Evolutionary conservation across 306 rosid species (phyloP).

Genomic region (Prunus padus): DNA sequence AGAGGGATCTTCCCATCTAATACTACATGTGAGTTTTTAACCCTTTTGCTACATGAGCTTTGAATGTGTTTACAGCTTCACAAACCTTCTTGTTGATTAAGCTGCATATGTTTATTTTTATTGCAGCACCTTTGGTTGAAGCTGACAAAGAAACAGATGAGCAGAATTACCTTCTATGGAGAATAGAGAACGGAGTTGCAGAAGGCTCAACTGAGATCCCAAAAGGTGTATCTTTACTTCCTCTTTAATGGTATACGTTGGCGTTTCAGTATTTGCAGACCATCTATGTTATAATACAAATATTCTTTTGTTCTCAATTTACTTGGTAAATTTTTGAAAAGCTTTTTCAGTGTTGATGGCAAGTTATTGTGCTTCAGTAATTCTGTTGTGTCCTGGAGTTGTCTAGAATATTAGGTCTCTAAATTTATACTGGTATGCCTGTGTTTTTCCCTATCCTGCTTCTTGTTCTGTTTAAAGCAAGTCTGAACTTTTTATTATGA

Average conservation of each 20-base stretch:
- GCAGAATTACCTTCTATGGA: constrained; percentile 68
- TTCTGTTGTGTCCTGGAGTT: neutral
- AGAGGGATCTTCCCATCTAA: constrained; percentile 86
- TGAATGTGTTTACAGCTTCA: constrained; percentile 12
- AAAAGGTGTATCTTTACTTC: constrained; percentile 52
- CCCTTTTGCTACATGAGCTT: constrained; percentile 29
- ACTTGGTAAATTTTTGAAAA: neutral
- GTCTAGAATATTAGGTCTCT: neutral
- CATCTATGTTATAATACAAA: neutral
- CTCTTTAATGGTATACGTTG: neutral
- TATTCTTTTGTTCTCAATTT: neutral
- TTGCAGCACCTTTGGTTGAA: constrained; percentile 82
- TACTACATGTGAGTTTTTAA: constrained; percentile 55
- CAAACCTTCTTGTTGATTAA: neutral
- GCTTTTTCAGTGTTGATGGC: neutral
- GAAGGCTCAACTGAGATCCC: constrained; percentile 92
- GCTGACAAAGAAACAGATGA: constrained; percentile 80
- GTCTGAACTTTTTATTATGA: constrained; percentile 3
- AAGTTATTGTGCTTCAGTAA: neutral
- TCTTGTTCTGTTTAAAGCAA: neutral
- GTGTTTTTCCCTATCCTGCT: neutral
- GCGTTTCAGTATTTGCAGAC: neutral
- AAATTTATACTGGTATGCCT: neutral
- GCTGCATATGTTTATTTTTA: neutral
- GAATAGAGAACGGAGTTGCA: constrained; percentile 77